Conservation (phyloP, 108 stramenopile species). For the Nannochloropsis gaditana region DNA sequence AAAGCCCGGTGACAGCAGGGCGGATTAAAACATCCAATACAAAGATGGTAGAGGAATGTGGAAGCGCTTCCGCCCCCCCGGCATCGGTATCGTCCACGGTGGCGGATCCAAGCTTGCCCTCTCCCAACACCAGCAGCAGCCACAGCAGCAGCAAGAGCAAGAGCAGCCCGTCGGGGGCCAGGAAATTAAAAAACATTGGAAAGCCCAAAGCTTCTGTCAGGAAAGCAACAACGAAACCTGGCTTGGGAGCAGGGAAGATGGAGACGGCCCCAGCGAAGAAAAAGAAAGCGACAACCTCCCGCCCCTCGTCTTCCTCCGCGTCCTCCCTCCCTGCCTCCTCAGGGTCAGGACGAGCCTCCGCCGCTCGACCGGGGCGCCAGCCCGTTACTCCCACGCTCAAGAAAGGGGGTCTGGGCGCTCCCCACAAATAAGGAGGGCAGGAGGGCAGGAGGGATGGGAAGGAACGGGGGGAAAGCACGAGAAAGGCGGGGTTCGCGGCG, state of each 20-base stretch:
- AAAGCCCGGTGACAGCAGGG: too few species aligned
- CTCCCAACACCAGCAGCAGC: background rate
- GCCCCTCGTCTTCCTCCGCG: background rate
- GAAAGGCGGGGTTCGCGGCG: too few species aligned
- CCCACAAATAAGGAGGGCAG: background rate
- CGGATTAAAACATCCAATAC: too few species aligned
- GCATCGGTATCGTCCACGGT: too few species aligned
- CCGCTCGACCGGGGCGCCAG: background rate
- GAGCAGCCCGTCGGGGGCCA: background rate
- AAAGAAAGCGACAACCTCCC: background rate
- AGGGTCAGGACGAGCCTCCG: background rate
- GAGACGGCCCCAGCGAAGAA: background rate
- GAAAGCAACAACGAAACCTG: background rate
- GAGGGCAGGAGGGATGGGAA: background rate
- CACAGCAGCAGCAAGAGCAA: background rate
- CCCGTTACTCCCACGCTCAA: background rate
- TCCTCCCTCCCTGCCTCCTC: background rate
- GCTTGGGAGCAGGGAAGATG: too few species aligned
- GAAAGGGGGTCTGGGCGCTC: background rate
- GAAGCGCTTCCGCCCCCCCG: too few species aligned
- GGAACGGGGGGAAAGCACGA: background rate
- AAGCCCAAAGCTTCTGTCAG: background rate
- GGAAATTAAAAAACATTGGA: too few species aligned
- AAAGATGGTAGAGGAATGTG: too few species aligned
- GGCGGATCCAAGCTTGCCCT: too few species aligned